Evolutionary conservation across 2,329 filamentous ascomycete species (phyloP).

Genomic region (Microsporum canis): DNA sequence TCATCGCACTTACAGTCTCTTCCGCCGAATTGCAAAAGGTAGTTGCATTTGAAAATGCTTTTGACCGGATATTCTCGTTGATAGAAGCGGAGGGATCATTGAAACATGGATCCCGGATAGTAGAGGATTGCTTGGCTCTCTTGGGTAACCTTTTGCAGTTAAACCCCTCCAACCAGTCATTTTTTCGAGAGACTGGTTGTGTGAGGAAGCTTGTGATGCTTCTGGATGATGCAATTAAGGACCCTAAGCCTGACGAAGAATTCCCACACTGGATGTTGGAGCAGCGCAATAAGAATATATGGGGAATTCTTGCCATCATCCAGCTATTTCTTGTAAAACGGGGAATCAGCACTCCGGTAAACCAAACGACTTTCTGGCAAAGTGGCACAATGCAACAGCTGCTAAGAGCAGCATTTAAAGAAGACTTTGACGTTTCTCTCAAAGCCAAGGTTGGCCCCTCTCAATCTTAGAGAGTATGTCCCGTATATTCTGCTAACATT

Average conservation of each 20-base stretch:
- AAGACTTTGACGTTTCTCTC: slow-evolving; percentile 60
- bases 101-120: slow-evolving; percentile 67
- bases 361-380: slow-evolving; percentile 77
- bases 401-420: slow-evolving; percentile 70
- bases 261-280: slow-evolving; percentile 63
- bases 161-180: slow-evolving; percentile 84
- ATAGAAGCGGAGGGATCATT: slow-evolving; percentile 74
- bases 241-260: slow-evolving; percentile 45
- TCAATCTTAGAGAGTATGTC: not conserved
- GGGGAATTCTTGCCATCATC: slow-evolving; percentile 76
- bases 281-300: slow-evolving; percentile 80
- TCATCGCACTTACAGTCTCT: slow-evolving; percentile 76
- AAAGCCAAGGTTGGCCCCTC: slow-evolving; percentile 56
- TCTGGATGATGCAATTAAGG: slow-evolving; percentile 49
- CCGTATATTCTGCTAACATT: not conserved
- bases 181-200: slow-evolving; percentile 83
- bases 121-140: slow-evolving; percentile 87
- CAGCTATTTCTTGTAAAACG: slow-evolving; percentile 74
- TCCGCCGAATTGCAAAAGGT: slow-evolving; percentile 88
- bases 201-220: slow-evolving; percentile 61
- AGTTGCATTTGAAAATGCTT: slow-evolving; percentile 89
- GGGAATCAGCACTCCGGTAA: slow-evolving; percentile 67
- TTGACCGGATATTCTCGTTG: slow-evolving; percentile 72
- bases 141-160: slow-evolving; percentile 77
- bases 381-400: slow-evolving; percentile 68